Conservation (phyloP, 1,284 basidiomycete genomes). For the Puccinia triticina region DNA sequence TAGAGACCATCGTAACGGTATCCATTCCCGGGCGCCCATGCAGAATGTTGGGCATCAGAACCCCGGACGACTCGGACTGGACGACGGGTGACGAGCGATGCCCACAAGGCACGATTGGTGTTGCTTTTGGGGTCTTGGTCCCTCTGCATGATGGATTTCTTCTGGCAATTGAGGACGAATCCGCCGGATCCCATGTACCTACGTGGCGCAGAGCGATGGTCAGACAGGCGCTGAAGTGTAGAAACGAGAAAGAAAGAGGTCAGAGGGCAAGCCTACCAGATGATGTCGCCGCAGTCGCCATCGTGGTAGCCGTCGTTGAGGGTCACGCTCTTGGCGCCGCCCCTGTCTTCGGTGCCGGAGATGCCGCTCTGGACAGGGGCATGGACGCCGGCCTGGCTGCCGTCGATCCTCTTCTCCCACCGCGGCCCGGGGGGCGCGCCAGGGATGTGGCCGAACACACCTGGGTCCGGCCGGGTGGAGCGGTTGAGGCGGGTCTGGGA, state of each 20-base stretch:
- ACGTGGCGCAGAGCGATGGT: background rate
- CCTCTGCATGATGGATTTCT: no score
- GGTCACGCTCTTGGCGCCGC: no score
- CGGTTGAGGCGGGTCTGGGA: no score
- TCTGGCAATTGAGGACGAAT: no score
- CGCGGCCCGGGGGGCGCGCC: slow-evolving; percentile 46
- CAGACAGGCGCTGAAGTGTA: background rate
- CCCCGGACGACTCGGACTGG: slow-evolving; percentile 81
- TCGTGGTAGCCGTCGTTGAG: no score
- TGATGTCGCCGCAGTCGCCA: slow-evolving; percentile 76
- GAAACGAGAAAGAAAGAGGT: background rate
- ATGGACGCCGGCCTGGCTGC: no score
- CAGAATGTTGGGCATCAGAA: slow-evolving; percentile 73
- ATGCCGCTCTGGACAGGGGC: no score
- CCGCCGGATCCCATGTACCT: no score
- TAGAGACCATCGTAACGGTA: slow-evolving; percentile 86
- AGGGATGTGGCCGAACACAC: slow-evolving; percentile 24
- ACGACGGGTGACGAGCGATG: slow-evolving; percentile 69
- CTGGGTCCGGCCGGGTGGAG: background rate
- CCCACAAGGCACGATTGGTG: slow-evolving; percentile 47
- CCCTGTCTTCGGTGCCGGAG: no score
- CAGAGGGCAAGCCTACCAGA: slow-evolving; percentile 68
- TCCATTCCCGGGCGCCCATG: slow-evolving; percentile 60
- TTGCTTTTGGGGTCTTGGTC: background rate
- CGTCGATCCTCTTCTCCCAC: no score